Evolutionary conservation across 148 eudicot genomes (phyloP), one percentile per base, ranked within the genome.

Genomic region (Vaccinium macrocarpon): DNA sequence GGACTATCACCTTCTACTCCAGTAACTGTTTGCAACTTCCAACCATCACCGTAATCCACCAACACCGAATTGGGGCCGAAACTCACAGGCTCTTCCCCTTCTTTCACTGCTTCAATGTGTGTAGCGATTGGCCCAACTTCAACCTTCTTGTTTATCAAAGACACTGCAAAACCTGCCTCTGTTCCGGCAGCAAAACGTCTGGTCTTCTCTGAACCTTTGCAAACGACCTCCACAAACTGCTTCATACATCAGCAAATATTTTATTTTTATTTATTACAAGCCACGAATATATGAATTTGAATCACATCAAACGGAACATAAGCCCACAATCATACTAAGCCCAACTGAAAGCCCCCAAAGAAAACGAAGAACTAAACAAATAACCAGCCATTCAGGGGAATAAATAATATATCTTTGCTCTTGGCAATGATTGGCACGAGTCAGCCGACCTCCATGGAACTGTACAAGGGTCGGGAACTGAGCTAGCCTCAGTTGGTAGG

Each of bases 31-130:
- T 95, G 96, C 90, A 95, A 88, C 74, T 88, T 90, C 99, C 99
- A 97, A 78, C 89, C 95, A 80, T 84, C 83, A 9, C 97, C 97
- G 78, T 91, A 93, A 76, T 86, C 81, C 3, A 91, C 79, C 61
- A 97, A 93, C 82, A 91, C 81, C 0, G 96, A 91, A 83, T 85
- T 90, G 32, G 97, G 98, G 57, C 98, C 98, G 59, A 97, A 95
- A 86, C 76, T 90, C 32, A 97, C 88, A 2, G 98, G 92, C 57
- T 91, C 98, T 55, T 97, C 95, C 18, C 93, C 93, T 25, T 85
- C 93, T 91, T 97, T 97, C 86, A 86, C 91, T 0, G 98, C 94
- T 87, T 97, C 96, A 51, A 97, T 93, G 75, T 93, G 88, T 61
- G 88, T 86, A 18, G 89, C 91, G 50, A 79, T 75, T 16, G 93